A percentile compares a stretch with the other conserved stretches of the same genome.
Conservation (phyloP, 2,329 filamentous ascomycete species). For the Pochonia chlamydosporia region DNA sequence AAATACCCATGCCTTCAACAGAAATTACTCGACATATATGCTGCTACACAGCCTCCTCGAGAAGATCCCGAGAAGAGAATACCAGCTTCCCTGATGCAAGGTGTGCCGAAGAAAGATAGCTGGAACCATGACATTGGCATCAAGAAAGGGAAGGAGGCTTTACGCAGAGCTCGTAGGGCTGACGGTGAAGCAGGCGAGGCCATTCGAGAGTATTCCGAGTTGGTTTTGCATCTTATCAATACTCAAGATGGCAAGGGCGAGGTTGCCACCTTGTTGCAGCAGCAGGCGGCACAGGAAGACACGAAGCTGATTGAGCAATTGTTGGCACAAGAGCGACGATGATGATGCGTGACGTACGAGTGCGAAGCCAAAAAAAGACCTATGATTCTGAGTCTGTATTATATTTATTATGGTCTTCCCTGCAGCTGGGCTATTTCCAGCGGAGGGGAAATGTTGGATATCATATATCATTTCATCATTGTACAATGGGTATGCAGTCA, state of each 20-base stretch:
- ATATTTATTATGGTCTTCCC: neutral
- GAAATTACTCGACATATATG: constrained; percentile 43
- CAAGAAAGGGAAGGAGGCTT: constrained; percentile 46
- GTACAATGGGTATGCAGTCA: constrained; percentile 3
- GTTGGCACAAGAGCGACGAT: constrained; percentile 38
- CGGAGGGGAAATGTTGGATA: neutral
- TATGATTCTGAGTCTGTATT: neutral
- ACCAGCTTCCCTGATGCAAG: constrained; percentile 26
- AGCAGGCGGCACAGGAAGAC: constrained; percentile 42
- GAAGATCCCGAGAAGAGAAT: constrained; percentile 21
- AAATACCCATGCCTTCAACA: constrained; percentile 45
- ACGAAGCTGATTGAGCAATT: constrained; percentile 43
- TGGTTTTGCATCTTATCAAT: constrained; percentile 45
- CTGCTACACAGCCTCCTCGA: constrained; percentile 41
- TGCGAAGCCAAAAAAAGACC: neutral
- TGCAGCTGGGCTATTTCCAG: neutral
- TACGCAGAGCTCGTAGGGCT: constrained; percentile 44
- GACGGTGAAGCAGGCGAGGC: constrained; percentile 52
- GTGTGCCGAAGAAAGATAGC: constrained; percentile 29
- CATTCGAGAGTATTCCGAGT: constrained; percentile 54
- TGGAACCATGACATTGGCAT: constrained; percentile 58
- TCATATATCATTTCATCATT: constrained; percentile 6
- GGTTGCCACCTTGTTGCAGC: constrained; percentile 32
- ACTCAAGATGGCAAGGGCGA: constrained; percentile 21
- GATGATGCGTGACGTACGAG: constrained; percentile 3